Evolutionary conservation across 176 grass and related monocot genomes (phyloP).

Genomic region (Thinopyrum elongatum): DNA sequence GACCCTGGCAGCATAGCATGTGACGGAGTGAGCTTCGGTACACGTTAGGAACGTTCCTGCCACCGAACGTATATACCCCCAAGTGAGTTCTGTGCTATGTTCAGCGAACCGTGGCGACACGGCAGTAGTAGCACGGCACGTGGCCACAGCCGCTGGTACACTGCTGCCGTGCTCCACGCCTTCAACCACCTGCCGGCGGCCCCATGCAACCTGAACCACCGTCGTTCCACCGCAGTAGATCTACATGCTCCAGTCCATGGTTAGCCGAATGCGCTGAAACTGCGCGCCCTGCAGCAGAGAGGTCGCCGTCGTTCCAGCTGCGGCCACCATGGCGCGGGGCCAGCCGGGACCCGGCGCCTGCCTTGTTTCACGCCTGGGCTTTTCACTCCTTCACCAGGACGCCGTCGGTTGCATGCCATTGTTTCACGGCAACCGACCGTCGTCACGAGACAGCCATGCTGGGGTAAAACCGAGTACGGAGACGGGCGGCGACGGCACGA

Average conservation of each 20-base stretch:
- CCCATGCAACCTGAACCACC: background rate
- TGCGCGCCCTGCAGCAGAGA: background rate
- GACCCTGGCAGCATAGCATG: background rate
- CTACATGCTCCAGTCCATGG: background rate
- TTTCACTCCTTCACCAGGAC: background rate
- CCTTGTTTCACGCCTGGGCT: background rate
- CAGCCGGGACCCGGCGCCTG: background rate
- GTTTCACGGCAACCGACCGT: background rate
- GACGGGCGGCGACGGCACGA: background rate
- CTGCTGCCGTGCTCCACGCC: background rate
- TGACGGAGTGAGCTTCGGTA: background rate
- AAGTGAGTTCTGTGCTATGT: background rate
- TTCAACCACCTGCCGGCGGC: background rate
- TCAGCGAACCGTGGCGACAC: slow-evolving; percentile 10
- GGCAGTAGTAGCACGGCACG: background rate
- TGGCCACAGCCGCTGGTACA: background rate
- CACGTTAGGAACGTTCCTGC: background rate
- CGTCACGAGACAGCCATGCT: background rate
- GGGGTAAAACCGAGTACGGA: background rate
- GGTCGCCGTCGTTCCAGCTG: slow-evolving; percentile 27
- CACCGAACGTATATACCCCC: background rate
- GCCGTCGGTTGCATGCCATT: background rate
- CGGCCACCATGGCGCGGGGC: background rate
- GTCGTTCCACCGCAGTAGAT: background rate
- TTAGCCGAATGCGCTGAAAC: background rate